Base-by-base conservation (phyloP, 768 basidiomycete species). In the Cystofilobasidium macerans region DNA sequence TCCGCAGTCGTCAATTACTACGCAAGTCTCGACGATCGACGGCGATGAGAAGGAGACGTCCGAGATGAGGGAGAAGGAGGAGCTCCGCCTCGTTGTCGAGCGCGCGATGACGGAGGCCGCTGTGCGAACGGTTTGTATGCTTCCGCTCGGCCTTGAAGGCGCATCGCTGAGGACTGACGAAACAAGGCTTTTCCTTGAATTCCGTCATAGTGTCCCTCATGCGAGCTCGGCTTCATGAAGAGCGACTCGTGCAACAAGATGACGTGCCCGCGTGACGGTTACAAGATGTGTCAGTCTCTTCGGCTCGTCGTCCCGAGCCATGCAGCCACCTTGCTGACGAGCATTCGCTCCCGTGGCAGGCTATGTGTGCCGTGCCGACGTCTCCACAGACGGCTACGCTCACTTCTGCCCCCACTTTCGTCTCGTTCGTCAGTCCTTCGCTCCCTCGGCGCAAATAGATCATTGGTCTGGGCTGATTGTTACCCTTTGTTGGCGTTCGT, bases 241-340 rank as follows among this genome's bases (percentile, higher is more conserved):
- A 30, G 28, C n/a, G 67, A 68, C 30, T 38, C 61, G 11, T 68
- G 67, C 24, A 68, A 68, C 45, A 68, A 68, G 61, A 68, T 68
- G 62, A 58, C 67, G 2, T 68, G 67, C 33, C 67, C 67, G 11
- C 35, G 67, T 9, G 67, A 68, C 57, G 54, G 54, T 12, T 68
- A 68, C 56, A 68, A 68, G 56, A 68, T 68, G 67, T 68, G 67
- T 57, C 28, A 30, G 62, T 38, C 18, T 7, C 8, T 8, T 8
- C 36, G 8, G 11, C 33, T 33, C 22, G 3, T 26, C 43, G 3
- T 45, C 43, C 16, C 9, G 9, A 40, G 38, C 16, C 13, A 8
- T 13, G 7, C 24, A 48, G 45, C 45, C 45, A 22, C 7, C 45
- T 58, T 36, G 33, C 45, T 43, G 24, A 30, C 36, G 16, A 18